Conservation (phyloP, 2,329 filamentous ascomycete genomes). For the Aspergillus neoniger region DNA sequence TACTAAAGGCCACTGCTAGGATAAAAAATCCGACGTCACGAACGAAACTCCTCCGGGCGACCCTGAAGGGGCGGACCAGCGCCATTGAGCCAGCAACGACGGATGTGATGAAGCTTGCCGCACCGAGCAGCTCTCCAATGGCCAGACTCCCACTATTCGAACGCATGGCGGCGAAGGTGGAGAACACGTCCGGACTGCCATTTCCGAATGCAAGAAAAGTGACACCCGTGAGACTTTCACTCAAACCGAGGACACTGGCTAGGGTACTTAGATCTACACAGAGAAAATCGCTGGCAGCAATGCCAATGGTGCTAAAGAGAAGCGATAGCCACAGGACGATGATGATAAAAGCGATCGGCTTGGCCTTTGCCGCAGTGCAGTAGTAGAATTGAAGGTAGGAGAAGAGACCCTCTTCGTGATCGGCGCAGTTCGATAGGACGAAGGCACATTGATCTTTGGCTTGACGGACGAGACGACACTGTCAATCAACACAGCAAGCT, state of each 20-base stretch:
- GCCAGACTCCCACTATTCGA: constrained; percentile 97
- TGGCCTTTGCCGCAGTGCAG: constrained; percentile 68
- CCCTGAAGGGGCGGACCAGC: constrained; percentile 89
- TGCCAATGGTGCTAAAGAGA: constrained; percentile 94
- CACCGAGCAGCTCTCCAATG: constrained; percentile 90
- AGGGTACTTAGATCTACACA: constrained; percentile 96
- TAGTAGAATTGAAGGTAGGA: constrained; percentile 92
- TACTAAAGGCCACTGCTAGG: constrained; percentile 79
- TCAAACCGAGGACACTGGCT: constrained; percentile 82
- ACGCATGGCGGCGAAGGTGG: constrained; percentile 96
- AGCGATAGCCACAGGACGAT: constrained; percentile 81
- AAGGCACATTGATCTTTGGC: constrained; percentile 83
- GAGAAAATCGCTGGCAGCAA: constrained; percentile 97
- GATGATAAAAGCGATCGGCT: constrained; percentile 76
- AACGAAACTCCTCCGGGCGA: constrained; percentile 85
- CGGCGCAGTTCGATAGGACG: constrained; percentile 75
- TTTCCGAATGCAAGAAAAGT: constrained; percentile 97
- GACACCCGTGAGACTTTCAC: constrained; percentile 92
- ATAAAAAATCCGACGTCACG: constrained; percentile 93
- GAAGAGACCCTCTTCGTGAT: constrained; percentile 86
- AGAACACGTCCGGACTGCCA: constrained; percentile 97
- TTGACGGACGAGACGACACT: constrained; percentile 79
- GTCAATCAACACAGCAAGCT: neutral
- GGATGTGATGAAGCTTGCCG: constrained; percentile 92
- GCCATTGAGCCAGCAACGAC: constrained; percentile 98